Base-by-base conservation (phyloP, 169 alveolate species). In the Plasmodium blacklocki region DNA sequence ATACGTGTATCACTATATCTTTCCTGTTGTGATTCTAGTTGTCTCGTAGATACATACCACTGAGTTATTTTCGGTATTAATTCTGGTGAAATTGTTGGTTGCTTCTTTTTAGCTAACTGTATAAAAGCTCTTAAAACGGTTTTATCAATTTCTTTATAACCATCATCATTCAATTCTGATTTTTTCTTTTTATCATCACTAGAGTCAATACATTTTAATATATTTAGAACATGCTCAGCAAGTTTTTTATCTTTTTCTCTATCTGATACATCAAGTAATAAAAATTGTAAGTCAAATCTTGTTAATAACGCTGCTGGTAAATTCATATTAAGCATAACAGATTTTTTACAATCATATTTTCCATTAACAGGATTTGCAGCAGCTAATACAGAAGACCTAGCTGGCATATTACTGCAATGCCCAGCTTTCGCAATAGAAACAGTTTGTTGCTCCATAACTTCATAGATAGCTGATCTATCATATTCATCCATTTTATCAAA, bases 361-460 rank as follows among this genome's bases (percentile, higher is more conserved):
- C 99, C 99, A 85, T 97, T 97, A 12, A 97, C 89, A 6, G 99
- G 99, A 91, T 98, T 98, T 5, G 99, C 99, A 8, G 99, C 99
- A 0, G 99, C 99, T 89, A 98, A 90, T 26, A 98, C 98, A 3
- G 99, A 95, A 0, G 95, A 92, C 26, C 95, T 60, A 5, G 96
- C 96, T 39, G 95, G 93, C 95, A 94, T 85, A 39, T 93, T 74
- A 50, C 93, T 92, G 39, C 93, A 86, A 87, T 94, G 99, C 9
- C 99, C 99, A 26, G 99, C 99, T 93, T 98, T 98, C 2, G 99
- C 99, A 73, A 98, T 98, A 29, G 98, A 95, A 1, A 98, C 99
- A 12, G 99, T 97, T 94, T 98, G 98, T 91, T 98, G 99, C 92
- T 98, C 99, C 99, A 98, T 97, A 12, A 98, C 99, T 93, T 98